Conservation (phyloP, 2,329 filamentous ascomycete species). For the Hymenoscyphus fraxineus region DNA sequence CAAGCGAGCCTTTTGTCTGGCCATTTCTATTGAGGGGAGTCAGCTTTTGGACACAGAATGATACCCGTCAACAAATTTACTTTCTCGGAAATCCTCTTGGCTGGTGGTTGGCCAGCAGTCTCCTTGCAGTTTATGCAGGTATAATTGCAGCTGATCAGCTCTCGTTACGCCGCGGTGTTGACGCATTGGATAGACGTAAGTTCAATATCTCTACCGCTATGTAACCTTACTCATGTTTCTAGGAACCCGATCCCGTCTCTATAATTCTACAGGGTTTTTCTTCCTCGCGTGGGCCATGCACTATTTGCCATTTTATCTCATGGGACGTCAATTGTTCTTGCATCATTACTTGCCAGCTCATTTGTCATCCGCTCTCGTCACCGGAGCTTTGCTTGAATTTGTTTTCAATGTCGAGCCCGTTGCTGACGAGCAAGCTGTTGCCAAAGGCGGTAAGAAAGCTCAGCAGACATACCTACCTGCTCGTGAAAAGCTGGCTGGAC, state of each 20-base stretch:
- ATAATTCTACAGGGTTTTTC: slow-evolving; percentile 99
- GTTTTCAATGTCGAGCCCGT: slow-evolving; percentile 87
- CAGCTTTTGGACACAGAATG: slow-evolving; percentile 98
- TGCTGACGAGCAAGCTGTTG: slow-evolving; percentile 46
- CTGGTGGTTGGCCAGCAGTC: slow-evolving; percentile 93
- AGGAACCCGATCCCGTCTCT: slow-evolving; percentile 88
- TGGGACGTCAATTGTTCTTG: slow-evolving; percentile 96
- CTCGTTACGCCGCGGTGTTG: slow-evolving; percentile 85
- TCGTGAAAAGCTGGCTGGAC: slow-evolving; percentile 72
- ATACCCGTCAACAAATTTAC: slow-evolving; percentile 95
- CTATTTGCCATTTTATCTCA: slow-evolving; percentile 95
- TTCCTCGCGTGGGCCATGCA: slow-evolving; percentile 97
- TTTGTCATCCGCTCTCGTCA: slow-evolving; percentile 82
- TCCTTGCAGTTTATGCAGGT: slow-evolving; percentile 89
- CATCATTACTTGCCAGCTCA: slow-evolving; percentile 97
- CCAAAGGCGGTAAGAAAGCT: slow-evolving; percentile 47
- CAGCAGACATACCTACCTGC: slow-evolving; percentile 66
- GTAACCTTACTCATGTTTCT: neutral
- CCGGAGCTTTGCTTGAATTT: slow-evolving; percentile 89
- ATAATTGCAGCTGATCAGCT: slow-evolving; percentile 91
- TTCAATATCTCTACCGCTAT: slow-evolving; percentile 32
- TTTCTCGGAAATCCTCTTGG: slow-evolving; percentile 95
- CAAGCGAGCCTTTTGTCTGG: slow-evolving; percentile 94
- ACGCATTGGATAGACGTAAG: slow-evolving; percentile 90
- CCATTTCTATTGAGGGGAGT: slow-evolving; percentile 95